Evolutionary conservation across 306 rosid species (phyloP), one percentile per base, ranked within the genome.

Genomic region (Lathyrus oleraceus): DNA sequence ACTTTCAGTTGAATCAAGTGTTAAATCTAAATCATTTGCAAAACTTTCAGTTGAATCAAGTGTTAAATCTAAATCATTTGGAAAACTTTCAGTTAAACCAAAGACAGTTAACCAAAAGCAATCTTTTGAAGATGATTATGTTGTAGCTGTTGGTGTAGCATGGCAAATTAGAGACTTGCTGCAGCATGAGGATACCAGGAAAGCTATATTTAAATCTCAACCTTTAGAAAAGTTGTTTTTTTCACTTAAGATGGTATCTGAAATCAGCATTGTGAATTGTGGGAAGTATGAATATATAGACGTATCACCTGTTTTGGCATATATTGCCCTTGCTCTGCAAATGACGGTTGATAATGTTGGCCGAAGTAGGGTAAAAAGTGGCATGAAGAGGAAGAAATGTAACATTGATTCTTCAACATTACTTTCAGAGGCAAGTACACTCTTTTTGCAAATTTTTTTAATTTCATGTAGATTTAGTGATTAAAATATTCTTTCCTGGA

Each of bases 151-250:
- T 48, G 98, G 94, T 56, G 70, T 90, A 72, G 82, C 96, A 58
- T 94, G 98, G 97, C 97, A 94, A 85, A 81, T 90, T 43, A 85
- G 80, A 70, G 96, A 94, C 72, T 76, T 94, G 80, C 82, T 90
- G 75, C 76, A 51, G 60, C 82, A 82, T 16, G 90, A 81, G 76
- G 82, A 83, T 63, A 47, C 82, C 32, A 81, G 76, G 71, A 90
- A 87, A 66, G 81, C 83, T 65, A 54, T 88, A 70, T 68, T 90
- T 80, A 80, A 61, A 64, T 82, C 88, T 69, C 88, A 82, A 75
- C 40, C 68, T 76, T 65, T 90, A 67, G 89, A 81, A 59, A 73
- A 81, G 44, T 56, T 74, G 70, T 80, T 85, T 82, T 76, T 78
- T 35, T 80, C 94, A 63, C 81, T 94, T 39, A 90, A 88, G 82